A percentile compares a stretch with the other conserved stretches of the same genome.
Conservation (phyloP, 2,329 filamentous ascomycete species). For the Colletotrichum phormii region DNA sequence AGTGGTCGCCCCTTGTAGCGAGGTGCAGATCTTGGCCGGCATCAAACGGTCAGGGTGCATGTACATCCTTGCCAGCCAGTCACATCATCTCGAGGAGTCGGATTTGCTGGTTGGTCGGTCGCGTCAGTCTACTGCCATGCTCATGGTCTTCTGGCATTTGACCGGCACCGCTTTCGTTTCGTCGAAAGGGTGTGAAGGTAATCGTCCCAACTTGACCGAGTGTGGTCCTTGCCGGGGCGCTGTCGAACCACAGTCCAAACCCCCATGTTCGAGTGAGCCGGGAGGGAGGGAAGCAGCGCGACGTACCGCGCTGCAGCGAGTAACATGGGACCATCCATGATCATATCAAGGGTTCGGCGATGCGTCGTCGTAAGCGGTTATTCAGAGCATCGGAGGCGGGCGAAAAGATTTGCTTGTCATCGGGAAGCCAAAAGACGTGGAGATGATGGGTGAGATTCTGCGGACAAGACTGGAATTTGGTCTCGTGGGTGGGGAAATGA, state of each 20-base stretch:
- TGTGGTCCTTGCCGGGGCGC: constrained; percentile 15
- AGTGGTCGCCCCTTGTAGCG: constrained; percentile 5
- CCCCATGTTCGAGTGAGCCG: constrained; percentile 2
- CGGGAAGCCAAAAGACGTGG: neutral
- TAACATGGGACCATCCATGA: neutral
- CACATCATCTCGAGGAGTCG: constrained; percentile 8
- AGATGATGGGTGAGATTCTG: neutral
- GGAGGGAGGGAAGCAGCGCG: neutral
- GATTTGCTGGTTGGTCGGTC: constrained; percentile 15
- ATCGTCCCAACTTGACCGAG: constrained; percentile 29
- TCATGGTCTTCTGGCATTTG: constrained; percentile 18
- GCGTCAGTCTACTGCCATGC: neutral
- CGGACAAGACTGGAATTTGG: neutral
- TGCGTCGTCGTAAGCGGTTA: neutral
- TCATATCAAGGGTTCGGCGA: neutral
- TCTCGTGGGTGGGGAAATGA: neutral
- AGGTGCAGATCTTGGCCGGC: constrained; percentile 21
- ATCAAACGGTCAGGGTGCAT: constrained; percentile 19
- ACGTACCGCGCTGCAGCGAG: constrained; percentile 8
- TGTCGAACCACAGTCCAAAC: constrained; percentile 19
- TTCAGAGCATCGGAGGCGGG: neutral
- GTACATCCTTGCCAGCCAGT: constrained; percentile 3
- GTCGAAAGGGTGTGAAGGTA: constrained; percentile 26
- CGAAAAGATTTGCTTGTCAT: neutral
- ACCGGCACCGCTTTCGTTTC: constrained; percentile 30